These are phyloP conservation scores for Termitomyces sp. DNA, from an alignment of 768 basidiomycete genomes.

Conservation along the genomic window DNA sequence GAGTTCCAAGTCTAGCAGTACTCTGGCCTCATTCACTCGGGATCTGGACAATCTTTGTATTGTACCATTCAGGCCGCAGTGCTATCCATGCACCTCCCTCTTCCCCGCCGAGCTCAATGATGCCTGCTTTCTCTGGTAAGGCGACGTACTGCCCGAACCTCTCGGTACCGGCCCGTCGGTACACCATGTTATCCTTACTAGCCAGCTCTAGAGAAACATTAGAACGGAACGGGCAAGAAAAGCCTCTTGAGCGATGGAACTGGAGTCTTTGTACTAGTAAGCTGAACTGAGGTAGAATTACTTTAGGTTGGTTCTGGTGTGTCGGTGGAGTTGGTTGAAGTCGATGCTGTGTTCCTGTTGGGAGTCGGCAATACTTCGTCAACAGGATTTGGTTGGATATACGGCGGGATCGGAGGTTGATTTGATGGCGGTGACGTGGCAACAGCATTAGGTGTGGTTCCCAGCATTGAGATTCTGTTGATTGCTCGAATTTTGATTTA, in stretches of 20 bases:
- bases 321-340: neutral
- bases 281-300: constrained; percentile 24
- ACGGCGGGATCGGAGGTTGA: neutral
- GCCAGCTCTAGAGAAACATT: constrained; percentile 30
- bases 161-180: constrained; percentile 35
- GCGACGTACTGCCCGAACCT: constrained; percentile 39
- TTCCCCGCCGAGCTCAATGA: neutral
- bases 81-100: neutral
- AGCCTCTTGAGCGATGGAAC: constrained; percentile 28
- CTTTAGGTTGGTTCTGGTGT: constrained; percentile 7
- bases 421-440: neutral
- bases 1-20: constrained; percentile 3
- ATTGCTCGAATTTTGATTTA: neutral
- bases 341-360: neutral
- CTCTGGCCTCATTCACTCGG: neutral
- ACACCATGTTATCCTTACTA: constrained; percentile 25
- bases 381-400: neutral
- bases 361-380: neutral
- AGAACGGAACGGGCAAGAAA: constrained; percentile 32
- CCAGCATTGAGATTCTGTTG: neutral
- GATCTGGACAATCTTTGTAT: constrained; percentile 4
- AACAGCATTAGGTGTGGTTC: neutral
- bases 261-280: constrained; percentile 34
- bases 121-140: constrained; percentile 22
- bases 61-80: constrained; percentile 15